Evolutionary conservation across 768 basidiomycete genomes (phyloP).

Genomic region (Tricholoma terreum): DNA sequence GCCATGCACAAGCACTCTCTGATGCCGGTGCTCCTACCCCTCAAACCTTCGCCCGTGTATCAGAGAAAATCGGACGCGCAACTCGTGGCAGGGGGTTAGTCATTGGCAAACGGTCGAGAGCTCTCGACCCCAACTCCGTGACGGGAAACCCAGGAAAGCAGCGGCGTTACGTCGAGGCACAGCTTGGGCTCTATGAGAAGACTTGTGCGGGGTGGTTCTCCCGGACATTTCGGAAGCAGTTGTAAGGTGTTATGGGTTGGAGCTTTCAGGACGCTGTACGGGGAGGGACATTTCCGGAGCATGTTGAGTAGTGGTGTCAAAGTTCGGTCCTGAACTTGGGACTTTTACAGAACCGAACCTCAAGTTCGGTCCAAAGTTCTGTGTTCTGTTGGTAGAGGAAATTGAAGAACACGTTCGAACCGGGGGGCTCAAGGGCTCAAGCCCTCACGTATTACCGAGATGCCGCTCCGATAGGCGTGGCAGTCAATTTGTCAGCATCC

Average conservation of each 20-base stretch:
- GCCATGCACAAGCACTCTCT: constrained; percentile 50
- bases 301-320: no score
- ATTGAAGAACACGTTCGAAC: no score
- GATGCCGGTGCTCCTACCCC: constrained; percentile 38
- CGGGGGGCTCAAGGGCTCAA: no score
- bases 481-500: no score
- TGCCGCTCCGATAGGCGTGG: no score
- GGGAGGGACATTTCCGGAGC: constrained; percentile 57
- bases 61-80: constrained; percentile 31
- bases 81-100: constrained; percentile 43
- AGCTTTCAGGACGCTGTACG: constrained; percentile 61
- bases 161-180: constrained; percentile 52
- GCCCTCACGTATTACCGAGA: no score
- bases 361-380: no score
- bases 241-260: constrained; percentile 70
- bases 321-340: no score
- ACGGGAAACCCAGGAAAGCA: constrained; percentile 34
- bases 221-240: constrained; percentile 80
- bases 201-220: constrained; percentile 76
- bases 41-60: constrained; percentile 32
- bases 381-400: no score
- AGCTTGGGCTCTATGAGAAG: constrained; percentile 62
- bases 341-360: no score
- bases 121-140: constrained; percentile 63
- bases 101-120: constrained; percentile 79